A percentile compares a stretch with the other conserved stretches of the same genome.
These are phyloP conservation scores for Pleurotus tuoliensis DNA, from an alignment of 768 basidiomycete genomes.

Conservation along the genomic window DNA sequence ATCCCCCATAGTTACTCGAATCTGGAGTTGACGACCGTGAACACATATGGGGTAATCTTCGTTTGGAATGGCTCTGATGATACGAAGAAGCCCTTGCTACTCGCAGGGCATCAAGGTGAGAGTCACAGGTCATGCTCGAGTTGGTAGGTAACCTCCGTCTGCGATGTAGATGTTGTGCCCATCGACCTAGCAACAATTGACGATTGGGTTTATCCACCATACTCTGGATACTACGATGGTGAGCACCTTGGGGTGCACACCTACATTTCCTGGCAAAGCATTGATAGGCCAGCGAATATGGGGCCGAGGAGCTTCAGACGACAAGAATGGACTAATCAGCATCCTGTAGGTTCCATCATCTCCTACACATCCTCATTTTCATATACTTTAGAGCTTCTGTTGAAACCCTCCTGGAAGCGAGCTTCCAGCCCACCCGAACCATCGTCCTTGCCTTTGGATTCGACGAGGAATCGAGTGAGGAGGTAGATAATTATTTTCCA, in stretches of 20 bases:
- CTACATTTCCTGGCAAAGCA: neutral
- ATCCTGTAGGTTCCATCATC: constrained; percentile 41
- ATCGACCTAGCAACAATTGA: constrained; percentile 53
- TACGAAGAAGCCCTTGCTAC: constrained; percentile 63
- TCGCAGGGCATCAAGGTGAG: constrained; percentile 64
- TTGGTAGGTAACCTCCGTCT: neutral
- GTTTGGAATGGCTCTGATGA: constrained; percentile 65
- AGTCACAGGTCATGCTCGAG: neutral
- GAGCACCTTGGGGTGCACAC: neutral
- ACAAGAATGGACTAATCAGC: constrained; percentile 73
- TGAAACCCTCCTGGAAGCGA: constrained; percentile 57
- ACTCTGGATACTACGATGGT: constrained; percentile 61
- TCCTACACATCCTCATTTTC: neutral
- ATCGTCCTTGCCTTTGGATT: constrained; percentile 68
- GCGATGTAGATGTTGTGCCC: constrained; percentile 58
- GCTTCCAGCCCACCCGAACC: constrained; percentile 61
- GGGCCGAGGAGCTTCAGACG: constrained; percentile 74
- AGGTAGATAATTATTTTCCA: constrained; percentile 24
- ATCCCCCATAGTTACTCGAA: constrained; percentile 41
- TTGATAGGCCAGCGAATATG: constrained; percentile 35
- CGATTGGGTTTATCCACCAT: constrained; percentile 60
- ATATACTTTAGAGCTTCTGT: constrained; percentile 39
- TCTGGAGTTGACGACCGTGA: constrained; percentile 63
- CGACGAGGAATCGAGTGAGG: constrained; percentile 68
- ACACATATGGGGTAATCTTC: constrained; percentile 72